Percentiles rank a stretch among this genome's conserved stretches.
Evolutionary conservation across 2,329 filamentous ascomycete species (phyloP).

Genomic region (Aspergillus sp.): DNA sequence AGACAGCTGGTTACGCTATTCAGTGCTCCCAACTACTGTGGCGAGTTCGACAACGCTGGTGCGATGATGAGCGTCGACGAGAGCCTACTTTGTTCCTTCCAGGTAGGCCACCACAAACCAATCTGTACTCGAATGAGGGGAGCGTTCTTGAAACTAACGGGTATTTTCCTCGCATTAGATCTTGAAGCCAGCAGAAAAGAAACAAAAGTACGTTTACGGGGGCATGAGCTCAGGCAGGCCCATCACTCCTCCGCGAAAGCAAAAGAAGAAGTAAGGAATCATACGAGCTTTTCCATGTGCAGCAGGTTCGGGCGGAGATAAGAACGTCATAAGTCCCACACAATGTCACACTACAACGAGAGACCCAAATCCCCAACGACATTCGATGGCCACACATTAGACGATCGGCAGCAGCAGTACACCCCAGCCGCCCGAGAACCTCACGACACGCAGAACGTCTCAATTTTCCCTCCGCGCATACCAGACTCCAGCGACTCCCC

Average conservation of each 20-base stretch:
- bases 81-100: slow-evolving; percentile 97
- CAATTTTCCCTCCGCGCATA: slow-evolving; percentile 21
- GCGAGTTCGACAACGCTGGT: slow-evolving; percentile 98
- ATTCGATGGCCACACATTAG: slow-evolving; percentile 28
- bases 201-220: slow-evolving; percentile 97
- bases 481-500: slow-evolving; percentile 24
- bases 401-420: slow-evolving; percentile 26
- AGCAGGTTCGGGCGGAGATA: slow-evolving; percentile 97
- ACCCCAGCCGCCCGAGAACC: slow-evolving; percentile 21
- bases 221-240: slow-evolving; percentile 70
- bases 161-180: slow-evolving; percentile 60
- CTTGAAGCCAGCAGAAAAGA: slow-evolving; percentile 99
- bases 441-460: slow-evolving; percentile 26
- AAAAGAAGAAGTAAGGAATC: slow-evolving; percentile 69
- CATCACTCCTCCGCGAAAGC: slow-evolving; percentile 70
- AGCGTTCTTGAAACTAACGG: slow-evolving; percentile 14
- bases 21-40: slow-evolving; percentile 98
- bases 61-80: slow-evolving; percentile 99
- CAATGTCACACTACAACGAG: slow-evolving; percentile 27
- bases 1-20: slow-evolving; percentile 96
- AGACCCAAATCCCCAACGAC: slow-evolving; percentile 30
- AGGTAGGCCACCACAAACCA: slow-evolving; percentile 60
- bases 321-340: slow-evolving; percentile 39
- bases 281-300: slow-evolving; percentile 71
- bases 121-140: neutral